These are phyloP conservation scores for Pseudogymnoascus sp. DNA, from an alignment of 2,329 filamentous ascomycete genomes.

Conservation along the genomic window DNA sequence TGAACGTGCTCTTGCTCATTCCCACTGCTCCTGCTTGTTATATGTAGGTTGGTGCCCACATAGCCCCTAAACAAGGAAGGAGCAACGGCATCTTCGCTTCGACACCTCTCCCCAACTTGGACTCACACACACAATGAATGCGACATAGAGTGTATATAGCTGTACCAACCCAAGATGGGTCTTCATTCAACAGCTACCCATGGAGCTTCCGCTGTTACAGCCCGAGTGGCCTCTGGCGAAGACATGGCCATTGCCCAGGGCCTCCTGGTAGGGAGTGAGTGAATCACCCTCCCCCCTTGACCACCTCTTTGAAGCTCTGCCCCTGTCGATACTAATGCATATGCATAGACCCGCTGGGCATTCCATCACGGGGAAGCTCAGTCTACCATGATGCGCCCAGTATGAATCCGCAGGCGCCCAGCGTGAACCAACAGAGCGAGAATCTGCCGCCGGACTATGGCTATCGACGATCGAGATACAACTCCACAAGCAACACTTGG, in stretches of 20 bases:
- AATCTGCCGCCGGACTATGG: not conserved
- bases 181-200: not conserved
- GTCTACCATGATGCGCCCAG: not conserved
- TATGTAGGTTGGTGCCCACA: not conserved
- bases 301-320: conserved; percentile 1
- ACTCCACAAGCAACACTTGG: conserved; percentile 48
- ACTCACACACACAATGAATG: not conserved
- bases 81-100: conserved; percentile 9
- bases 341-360: not conserved
- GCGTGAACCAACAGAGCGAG: not conserved
- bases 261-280: conserved; percentile 19
- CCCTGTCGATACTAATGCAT: not conserved
- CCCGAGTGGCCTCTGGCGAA: conserved; percentile 14
- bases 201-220: not conserved
- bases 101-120: not conserved
- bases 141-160: not conserved
- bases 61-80: not conserved
- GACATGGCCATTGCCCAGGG: conserved; percentile 21
- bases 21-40: not conserved
- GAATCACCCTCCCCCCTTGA: conserved; percentile 16
- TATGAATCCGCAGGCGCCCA: not conserved
- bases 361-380: not conserved
- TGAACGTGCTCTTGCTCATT: not conserved
- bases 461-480: conserved; percentile 13
- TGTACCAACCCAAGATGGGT: not conserved